These are phyloP conservation scores for Pichia ethanolica DNA, from an alignment of 805 yeast species.

Conservation along the genomic window DNA sequence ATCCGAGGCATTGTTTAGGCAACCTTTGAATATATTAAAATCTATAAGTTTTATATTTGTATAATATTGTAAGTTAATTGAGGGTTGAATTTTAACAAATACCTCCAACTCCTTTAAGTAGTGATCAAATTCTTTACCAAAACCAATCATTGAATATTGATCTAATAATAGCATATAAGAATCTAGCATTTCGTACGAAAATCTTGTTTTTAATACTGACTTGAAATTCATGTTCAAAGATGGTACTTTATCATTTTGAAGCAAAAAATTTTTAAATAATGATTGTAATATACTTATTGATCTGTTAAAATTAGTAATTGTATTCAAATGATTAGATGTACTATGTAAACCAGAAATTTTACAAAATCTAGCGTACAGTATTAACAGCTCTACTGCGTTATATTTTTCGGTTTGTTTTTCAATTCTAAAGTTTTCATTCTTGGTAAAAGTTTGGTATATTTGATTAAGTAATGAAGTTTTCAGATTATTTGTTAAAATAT, in stretches of 20 bases:
- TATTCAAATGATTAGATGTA: constrained; percentile 19
- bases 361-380: constrained; percentile 32
- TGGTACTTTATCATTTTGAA: constrained; percentile 9
- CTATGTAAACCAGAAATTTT: constrained; percentile 24
- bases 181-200: constrained; percentile 29
- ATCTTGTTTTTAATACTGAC: constrained; percentile 27
- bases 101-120: constrained; percentile 44
- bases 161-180: constrained; percentile 35
- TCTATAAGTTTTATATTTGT: constrained; percentile 17
- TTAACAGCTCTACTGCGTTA: constrained; percentile 14
- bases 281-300: constrained; percentile 48
- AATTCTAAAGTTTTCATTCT: background rate
- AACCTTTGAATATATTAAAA: constrained; percentile 16
- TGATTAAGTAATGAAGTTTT: background rate
- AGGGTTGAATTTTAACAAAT: constrained; percentile 27
- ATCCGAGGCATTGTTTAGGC: constrained; percentile 10
- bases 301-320: constrained; percentile 36
- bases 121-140: constrained; percentile 50
- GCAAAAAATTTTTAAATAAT: constrained; percentile 36
- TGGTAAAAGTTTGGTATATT: too few species aligned
- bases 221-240: constrained; percentile 18
- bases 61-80: constrained; percentile 19
- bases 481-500: background rate
- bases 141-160: constrained; percentile 40
- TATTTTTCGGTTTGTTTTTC: constrained; percentile 15